Evolutionary conservation across 202 grass and related monocot species (phyloP).

Genomic region (Panicum hallii): DNA sequence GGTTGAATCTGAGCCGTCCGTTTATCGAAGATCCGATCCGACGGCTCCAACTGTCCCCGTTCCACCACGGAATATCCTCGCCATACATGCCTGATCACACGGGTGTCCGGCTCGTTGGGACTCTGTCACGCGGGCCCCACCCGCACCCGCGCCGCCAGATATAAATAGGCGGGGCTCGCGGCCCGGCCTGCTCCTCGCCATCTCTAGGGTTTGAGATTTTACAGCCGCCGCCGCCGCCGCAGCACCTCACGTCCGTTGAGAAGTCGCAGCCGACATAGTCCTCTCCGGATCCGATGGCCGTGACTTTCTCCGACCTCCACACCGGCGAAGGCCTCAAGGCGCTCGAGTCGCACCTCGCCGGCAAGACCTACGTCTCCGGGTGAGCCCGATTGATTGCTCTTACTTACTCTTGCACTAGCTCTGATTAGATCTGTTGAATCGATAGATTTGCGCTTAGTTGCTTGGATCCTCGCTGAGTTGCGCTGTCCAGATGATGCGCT

Average conservation of each 20-base stretch:
- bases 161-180: slow-evolving; percentile 33
- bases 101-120: background rate
- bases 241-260: background rate
- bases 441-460: background rate
- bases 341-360: slow-evolving; percentile 71
- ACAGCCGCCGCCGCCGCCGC: slow-evolving; percentile 47
- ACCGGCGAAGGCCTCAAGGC: slow-evolving; percentile 67
- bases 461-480: background rate
- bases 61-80: slow-evolving; percentile 33
- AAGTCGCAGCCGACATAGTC: background rate
- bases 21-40: background rate
- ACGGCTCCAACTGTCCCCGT: background rate
- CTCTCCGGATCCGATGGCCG: slow-evolving; percentile 65
- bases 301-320: slow-evolving; percentile 68
- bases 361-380: slow-evolving; percentile 85
- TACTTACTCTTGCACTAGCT: background rate
- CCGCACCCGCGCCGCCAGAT: background rate
- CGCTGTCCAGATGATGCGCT: background rate
- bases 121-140: background rate
- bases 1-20: slow-evolving; percentile 14
- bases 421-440: slow-evolving; percentile 4
- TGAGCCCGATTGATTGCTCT: slow-evolving; percentile 11
- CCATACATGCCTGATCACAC: slow-evolving; percentile 51
- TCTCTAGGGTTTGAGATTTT: slow-evolving; percentile 72
- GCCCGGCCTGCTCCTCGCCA: background rate